Base-by-base conservation (phyloP, 345 rosid genomes). In the Ailanthus altissimus region DNA sequence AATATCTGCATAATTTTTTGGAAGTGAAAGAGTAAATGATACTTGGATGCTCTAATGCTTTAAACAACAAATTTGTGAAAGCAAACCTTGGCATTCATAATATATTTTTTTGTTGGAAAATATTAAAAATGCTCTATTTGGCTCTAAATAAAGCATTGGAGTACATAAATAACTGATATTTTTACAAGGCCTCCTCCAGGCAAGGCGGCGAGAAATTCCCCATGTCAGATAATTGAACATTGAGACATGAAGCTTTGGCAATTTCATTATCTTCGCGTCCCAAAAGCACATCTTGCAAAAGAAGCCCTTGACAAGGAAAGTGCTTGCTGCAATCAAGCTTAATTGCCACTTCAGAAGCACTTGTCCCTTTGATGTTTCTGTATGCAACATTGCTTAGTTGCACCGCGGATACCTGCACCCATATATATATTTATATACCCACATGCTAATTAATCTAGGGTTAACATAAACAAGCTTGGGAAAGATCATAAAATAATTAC, bases 331-430 rank as follows among this genome's bases (percentile, higher is more conserved):
- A 94, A n/a, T 81, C 88, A 38, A 91, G 89, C 32, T 83, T 87
- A 25, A 93, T 76, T 12, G 97, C 98, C 47, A 79, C 50, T 20
- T 90, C 81, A 2, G 89, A 83, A 28, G 93, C 89, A 78, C 95
- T 93, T 14, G 95, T 93, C 59, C 98, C 98, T 81, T 56, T 84
- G 56, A 91, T 90, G 88, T 88, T 88, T 45, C 62, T 84, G 88
- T 93, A 94, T 69, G 85, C 20, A 43, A 93, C 90, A 70, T 89
- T 80, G 87, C 91, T 90, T 56, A 94, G 85, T 84, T 84, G 84
- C 73, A 94, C 98, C 0, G 98, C 97, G 13, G 95, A 88, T 3
- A 53, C 77, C 97, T 94, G 86, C 38, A 32, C 38, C 38, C 38
- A 32, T 32, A 32, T 32, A 32, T 32, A 32, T 32, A 1, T 32